phyloP scores from a whole-genome alignment of 352 stramenopile genomes.

The Thalassiosira ordinaria region DNA sequence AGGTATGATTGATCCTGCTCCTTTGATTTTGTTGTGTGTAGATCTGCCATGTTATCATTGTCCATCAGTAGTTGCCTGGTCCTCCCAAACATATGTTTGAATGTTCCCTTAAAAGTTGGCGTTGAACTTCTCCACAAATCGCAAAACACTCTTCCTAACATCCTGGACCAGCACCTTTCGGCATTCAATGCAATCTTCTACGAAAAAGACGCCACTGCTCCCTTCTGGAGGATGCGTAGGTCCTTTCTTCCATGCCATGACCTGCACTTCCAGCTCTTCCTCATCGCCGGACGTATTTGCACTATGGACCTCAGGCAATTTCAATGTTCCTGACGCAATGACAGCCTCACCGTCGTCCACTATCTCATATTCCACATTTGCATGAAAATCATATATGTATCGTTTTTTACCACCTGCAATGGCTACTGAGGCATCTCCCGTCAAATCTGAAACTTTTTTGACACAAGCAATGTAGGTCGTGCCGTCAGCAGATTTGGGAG shows the following conservation, averaged over 20 bases:
- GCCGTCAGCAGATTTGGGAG: background rate
- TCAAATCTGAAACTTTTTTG: slow-evolving; percentile 87
- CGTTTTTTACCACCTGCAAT: slow-evolving; percentile 92
- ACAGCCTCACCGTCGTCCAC: slow-evolving; percentile 50
- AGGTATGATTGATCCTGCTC: too few relatives aligned
- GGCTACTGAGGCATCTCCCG: slow-evolving; percentile 92
- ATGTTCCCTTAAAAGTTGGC: slow-evolving; percentile 74
- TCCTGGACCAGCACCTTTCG: slow-evolving; percentile 49
- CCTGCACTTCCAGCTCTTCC: slow-evolving; percentile 74
- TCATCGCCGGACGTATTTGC: slow-evolving; percentile 45
- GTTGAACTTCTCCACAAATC: slow-evolving; percentile 82
- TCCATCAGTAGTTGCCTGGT: too few relatives aligned
- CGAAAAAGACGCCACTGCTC: background rate
- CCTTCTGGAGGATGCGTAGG: slow-evolving; percentile 16
- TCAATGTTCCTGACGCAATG: slow-evolving; percentile 64
- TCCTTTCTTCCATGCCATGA: slow-evolving; percentile 66
- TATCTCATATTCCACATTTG: slow-evolving; percentile 72
- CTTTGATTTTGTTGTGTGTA: too few relatives aligned
- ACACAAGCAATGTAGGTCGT: slow-evolving; percentile 69
- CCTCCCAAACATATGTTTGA: too few relatives aligned
- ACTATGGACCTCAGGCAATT: slow-evolving; percentile 78
- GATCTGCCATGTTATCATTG: too few relatives aligned
- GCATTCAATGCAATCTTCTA: slow-evolving; percentile 32
- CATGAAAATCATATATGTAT: slow-evolving; percentile 87
- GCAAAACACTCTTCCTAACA: slow-evolving; percentile 65